These are phyloP conservation scores for Colletotrichum sp. DNA, from an alignment of 2,329 filamentous ascomycete genomes.

Conservation along the genomic window DNA sequence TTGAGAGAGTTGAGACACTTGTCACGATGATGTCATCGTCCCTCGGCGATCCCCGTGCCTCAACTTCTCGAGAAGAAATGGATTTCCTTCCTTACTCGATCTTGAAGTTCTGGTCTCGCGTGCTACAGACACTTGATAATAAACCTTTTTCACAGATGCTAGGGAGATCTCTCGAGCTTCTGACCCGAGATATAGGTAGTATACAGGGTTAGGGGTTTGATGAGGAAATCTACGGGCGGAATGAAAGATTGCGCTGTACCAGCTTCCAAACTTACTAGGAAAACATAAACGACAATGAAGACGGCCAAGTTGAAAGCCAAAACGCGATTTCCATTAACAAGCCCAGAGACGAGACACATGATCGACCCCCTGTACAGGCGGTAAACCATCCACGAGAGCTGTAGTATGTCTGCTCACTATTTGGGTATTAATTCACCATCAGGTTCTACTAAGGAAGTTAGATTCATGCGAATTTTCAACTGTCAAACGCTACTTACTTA, in stretches of 20 bases:
- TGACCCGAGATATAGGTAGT: background rate
- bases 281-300: too few species aligned
- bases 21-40: background rate
- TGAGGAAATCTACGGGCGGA: background rate
- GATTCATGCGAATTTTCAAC: background rate
- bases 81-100: background rate
- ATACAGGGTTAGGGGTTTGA: background rate
- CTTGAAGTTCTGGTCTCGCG: background rate
- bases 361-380: fast-evolving
- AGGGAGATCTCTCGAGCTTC: background rate
- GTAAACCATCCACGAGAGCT: background rate
- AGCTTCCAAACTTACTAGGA: background rate
- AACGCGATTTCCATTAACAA: fast-evolving
- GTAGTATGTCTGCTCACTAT: fast-evolving
- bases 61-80: background rate
- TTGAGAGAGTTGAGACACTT: background rate
- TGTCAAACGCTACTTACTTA: background rate
- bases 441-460: fast-evolving
- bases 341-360: background rate
- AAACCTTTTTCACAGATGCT: background rate
- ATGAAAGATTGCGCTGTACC: fast-evolving
- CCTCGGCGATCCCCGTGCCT: background rate
- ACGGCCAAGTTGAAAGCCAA: fast-evolving
- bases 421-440: background rate
- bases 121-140: background rate